A percentile compares a stretch with the other conserved stretches of the same genome.
Conservation (phyloP, 2,329 filamentous ascomycete species). For the Trichoderma brevicompactum region DNA sequence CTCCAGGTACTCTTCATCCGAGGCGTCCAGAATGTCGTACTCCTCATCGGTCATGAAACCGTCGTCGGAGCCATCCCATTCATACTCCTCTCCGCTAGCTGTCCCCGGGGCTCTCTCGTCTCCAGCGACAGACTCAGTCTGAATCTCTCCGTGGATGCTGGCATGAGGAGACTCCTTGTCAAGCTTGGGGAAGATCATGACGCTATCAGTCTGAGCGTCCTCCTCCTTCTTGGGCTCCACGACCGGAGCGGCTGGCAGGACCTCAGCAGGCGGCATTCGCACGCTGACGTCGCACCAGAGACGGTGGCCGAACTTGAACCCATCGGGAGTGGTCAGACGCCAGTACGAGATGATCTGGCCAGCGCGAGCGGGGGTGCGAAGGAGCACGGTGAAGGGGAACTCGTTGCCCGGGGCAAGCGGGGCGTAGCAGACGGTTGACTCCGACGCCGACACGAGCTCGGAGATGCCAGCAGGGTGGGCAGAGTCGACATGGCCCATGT, state of each 20-base stretch:
- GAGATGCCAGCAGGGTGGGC: conserved; percentile 76
- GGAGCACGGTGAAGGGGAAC: conserved; percentile 78
- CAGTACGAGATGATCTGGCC: conserved; percentile 94
- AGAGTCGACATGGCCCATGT: conserved; percentile 91
- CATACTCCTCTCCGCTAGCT: conserved; percentile 59
- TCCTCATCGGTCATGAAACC: conserved; percentile 96
- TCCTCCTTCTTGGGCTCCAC: conserved; percentile 41
- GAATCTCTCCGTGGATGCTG: conserved; percentile 71
- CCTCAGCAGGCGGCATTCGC: conserved; percentile 42
- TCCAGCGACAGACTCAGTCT: conserved; percentile 43
- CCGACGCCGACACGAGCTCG: conserved; percentile 76
- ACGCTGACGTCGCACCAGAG: conserved; percentile 94
- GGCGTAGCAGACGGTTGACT: conserved; percentile 76
- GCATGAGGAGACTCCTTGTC: conserved; percentile 88
- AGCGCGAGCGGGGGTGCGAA: conserved; percentile 77
- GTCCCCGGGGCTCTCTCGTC: conserved; percentile 39
- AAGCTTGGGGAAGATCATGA: conserved; percentile 96
- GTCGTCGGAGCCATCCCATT: conserved; percentile 67
- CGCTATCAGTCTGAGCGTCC: conserved; percentile 52
- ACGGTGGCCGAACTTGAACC: conserved; percentile 85
- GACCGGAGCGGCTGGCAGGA: conserved; percentile 35
- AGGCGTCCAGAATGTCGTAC: conserved; percentile 95
- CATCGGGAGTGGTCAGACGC: conserved; percentile 83
- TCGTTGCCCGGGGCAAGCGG: conserved; percentile 74
- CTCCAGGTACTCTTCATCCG: conserved; percentile 79